A percentile compares a stretch with the other conserved stretches of the same genome.
These are phyloP conservation scores for Pterothamnion heteromorphum DNA, from an alignment of 31 red algal species.

Conservation along the genomic window DNA sequence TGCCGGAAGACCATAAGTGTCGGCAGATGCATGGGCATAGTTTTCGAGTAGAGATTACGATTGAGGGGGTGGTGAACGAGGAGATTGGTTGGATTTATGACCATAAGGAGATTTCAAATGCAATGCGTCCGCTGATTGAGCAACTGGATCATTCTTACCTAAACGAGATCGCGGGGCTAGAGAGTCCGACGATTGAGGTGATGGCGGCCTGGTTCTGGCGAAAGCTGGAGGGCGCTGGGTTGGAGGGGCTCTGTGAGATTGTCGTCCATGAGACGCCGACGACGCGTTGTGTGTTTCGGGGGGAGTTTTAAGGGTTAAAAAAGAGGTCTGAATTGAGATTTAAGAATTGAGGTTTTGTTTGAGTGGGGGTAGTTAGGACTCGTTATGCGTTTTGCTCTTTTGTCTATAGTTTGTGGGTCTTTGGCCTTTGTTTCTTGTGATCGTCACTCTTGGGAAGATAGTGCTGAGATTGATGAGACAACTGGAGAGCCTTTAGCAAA, in stretches of 20 bases:
- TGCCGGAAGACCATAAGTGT: slow-evolving; percentile 17
- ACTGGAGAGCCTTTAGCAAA: too few species aligned
- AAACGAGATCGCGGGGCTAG: slow-evolving; percentile 26
- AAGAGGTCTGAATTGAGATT: too few species aligned
- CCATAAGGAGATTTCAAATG: slow-evolving; percentile 9
- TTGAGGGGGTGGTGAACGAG: neutral
- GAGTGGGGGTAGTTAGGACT: too few species aligned
- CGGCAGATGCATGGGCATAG: slow-evolving; percentile 30
- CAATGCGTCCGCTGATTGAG: slow-evolving; percentile 18
- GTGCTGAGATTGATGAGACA: too few species aligned
- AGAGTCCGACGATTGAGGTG: slow-evolving; percentile 7
- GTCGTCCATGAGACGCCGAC: neutral
- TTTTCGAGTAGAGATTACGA: neutral
- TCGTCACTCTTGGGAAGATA: neutral
- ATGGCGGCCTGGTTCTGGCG: slow-evolving; percentile 21
- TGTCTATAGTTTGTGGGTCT: too few species aligned
- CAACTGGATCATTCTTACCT: slow-evolving; percentile 24
- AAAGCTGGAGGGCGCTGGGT: neutral
- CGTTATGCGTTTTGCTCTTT: too few species aligned
- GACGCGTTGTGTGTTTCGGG: neutral
- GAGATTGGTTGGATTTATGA: slow-evolving; percentile 33
- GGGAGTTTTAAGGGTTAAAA: slow-evolving; percentile 27
- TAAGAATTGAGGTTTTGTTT: too few species aligned
- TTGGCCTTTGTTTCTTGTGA: neutral
- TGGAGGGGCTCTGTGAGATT: slow-evolving; percentile 16